Conservation (phyloP, 176 grass and related monocot species). For the Poa annua region DNA sequence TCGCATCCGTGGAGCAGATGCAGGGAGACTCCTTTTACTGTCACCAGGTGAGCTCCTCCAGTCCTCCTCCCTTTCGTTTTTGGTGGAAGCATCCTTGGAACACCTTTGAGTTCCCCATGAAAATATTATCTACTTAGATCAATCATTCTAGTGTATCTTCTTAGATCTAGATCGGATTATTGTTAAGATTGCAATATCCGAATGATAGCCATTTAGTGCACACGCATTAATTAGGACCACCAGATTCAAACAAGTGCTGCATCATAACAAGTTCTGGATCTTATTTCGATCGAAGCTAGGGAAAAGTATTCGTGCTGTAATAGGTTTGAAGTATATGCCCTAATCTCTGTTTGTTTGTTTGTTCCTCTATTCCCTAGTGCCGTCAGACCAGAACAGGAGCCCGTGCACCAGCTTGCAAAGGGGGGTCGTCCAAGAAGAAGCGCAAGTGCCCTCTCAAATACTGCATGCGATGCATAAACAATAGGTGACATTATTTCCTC, state of each 20-base stretch:
- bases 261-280: neutral
- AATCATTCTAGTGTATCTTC: too few species aligned
- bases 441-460: conserved; percentile 68
- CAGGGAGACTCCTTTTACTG: conserved; percentile 59
- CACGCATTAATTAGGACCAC: too few species aligned
- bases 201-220: neutral
- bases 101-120: too few species aligned
- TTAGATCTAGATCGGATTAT: too few species aligned
- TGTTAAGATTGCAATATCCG: neutral
- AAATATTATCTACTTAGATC: too few species aligned
- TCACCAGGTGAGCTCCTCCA: conserved; percentile 63
- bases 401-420: conserved; percentile 56
- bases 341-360: neutral
- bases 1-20: neutral
- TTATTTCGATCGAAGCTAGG: too few species aligned
- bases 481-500: conserved; percentile 54
- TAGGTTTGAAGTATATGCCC: neutral
- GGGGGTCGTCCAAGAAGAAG: conserved; percentile 55
- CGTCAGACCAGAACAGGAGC: conserved; percentile 77
- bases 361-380: conserved; percentile 49
- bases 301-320: too few species aligned
- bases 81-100: neutral
- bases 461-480: conserved; percentile 74
- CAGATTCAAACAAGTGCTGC: neutral
- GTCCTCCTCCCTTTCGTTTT: neutral